Percentiles rank a stretch among this genome's conserved stretches.
Conservation (phyloP, 306 rosid species). For the Cucumis sativus region Cucumber_9930_V3 NC_026657.2:35546501-35547000, state of each 20-base stretch:
- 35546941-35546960: too few species aligned
- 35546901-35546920: too few species aligned
- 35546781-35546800: constrained; percentile 47
- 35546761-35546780: constrained; percentile 80
- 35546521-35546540: not conserved
- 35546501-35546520: constrained; percentile 1
- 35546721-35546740: constrained; percentile 1
- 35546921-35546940: too few species aligned
- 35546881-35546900: too few species aligned
- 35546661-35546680: not conserved
- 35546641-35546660: not conserved
- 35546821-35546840: constrained; percentile 91
- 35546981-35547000: too few species aligned
- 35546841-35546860: not conserved
- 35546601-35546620: not conserved
- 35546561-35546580: not conserved
- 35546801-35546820: constrained; percentile 98
- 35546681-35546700: not conserved
- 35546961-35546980: too few species aligned
- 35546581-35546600: not conserved
- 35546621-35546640: not conserved
- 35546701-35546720: not conserved
- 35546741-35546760: constrained; percentile 82
- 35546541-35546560: not conserved
- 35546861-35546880: too few species aligned